Evolutionary conservation across 345 rosid genomes (phyloP).

Genomic region (Acer campestre): DNA sequence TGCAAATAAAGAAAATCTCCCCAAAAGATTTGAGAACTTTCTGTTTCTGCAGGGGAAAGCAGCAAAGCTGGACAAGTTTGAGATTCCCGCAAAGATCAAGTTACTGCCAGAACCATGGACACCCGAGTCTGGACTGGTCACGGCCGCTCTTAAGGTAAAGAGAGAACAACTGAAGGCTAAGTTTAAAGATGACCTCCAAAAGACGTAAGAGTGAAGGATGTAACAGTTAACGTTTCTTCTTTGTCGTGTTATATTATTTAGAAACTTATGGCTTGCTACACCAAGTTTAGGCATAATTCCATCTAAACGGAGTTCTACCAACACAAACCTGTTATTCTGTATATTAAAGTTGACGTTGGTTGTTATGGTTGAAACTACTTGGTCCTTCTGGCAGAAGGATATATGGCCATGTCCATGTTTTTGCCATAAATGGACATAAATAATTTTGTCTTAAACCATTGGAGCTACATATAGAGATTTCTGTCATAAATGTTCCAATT

Average conservation of each 20-base stretch:
- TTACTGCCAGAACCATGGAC: conserved; percentile 80
- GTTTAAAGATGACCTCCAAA: conserved; percentile 68
- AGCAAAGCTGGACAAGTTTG: conserved; percentile 73
- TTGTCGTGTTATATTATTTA: not conserved
- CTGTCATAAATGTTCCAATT: too few relatives aligned
- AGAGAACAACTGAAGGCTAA: conserved; percentile 75
- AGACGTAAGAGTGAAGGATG: conserved; percentile 48
- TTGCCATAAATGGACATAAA: too few relatives aligned
- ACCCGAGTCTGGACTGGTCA: conserved; percentile 76
- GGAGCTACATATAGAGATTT: too few relatives aligned
- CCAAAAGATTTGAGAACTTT: not conserved
- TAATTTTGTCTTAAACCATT: too few relatives aligned
- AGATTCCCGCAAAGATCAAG: conserved; percentile 75
- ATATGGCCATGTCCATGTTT: not conserved
- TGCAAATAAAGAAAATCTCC: not conserved
- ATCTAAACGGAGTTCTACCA: not conserved
- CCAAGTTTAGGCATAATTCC: not conserved
- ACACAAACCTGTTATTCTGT: not conserved
- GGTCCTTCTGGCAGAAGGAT: not conserved
- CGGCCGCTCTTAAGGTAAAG: conserved; percentile 74
- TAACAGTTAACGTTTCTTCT: not conserved
- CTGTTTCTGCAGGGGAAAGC: conserved; percentile 52
- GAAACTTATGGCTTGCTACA: not conserved
- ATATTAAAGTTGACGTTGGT: not conserved
- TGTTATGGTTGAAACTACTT: not conserved